Conservation (phyloP, 768 basidiomycete genomes). For the Amanita rubescens region DNA sequence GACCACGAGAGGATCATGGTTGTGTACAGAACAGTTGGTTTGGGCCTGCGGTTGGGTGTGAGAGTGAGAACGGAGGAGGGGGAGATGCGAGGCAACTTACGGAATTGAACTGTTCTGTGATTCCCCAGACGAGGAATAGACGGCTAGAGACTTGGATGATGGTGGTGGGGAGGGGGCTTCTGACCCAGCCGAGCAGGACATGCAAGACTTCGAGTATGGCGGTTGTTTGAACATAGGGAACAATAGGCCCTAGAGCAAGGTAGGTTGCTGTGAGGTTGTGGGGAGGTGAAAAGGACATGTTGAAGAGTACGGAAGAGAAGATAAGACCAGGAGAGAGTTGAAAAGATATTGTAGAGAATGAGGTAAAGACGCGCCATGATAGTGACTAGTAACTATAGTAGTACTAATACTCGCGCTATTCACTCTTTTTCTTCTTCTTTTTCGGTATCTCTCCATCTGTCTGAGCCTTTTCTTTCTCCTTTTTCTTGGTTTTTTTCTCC, state of each 20-base stretch:
- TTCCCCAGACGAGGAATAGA: slow-evolving; percentile 80
- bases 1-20: slow-evolving; percentile 95
- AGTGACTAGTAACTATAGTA: too few species aligned
- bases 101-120: slow-evolving; percentile 54
- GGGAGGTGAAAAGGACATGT: slow-evolving; percentile 34
- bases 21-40: slow-evolving; percentile 70
- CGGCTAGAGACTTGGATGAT: slow-evolving; percentile 74
- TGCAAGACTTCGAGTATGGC: slow-evolving; percentile 85
- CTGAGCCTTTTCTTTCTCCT: slow-evolving; percentile 39
- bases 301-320: slow-evolving; percentile 51
- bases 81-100: slow-evolving; percentile 43
- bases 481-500: slow-evolving; percentile 65
- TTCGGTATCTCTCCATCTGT: slow-evolving; percentile 18
- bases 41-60: slow-evolving; percentile 39
- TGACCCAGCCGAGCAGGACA: slow-evolving; percentile 69
- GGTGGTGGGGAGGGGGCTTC: slow-evolving; percentile 70
- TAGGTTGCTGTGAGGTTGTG: slow-evolving; percentile 12
- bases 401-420: slow-evolving; percentile 4
- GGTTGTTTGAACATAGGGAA: slow-evolving; percentile 59
- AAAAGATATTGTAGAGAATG: slow-evolving; percentile 73
- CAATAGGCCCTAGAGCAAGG: not conserved
- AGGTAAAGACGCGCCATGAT: slow-evolving; percentile 48
- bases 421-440: slow-evolving; percentile 57
- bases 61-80: not conserved
- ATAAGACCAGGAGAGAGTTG: slow-evolving; percentile 67